Conservation (phyloP, 2,329 filamentous ascomycete species). For the Cytospora piceae region DNA sequence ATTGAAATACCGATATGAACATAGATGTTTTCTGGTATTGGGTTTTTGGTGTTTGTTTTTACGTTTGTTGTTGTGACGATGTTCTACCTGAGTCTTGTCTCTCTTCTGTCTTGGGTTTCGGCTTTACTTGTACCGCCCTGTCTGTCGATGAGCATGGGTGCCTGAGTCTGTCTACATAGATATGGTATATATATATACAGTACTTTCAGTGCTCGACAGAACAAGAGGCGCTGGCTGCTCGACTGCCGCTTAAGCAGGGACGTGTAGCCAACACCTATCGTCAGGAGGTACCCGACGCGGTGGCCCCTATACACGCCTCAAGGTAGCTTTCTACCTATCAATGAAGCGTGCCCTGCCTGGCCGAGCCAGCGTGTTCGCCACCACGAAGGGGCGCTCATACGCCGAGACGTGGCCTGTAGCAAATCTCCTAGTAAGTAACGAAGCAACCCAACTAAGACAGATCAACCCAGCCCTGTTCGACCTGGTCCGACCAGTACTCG, state of each 20-base stretch:
- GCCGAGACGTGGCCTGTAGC: background rate
- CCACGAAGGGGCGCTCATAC: background rate
- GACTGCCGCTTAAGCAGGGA: too few relatives aligned
- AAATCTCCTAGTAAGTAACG: too few relatives aligned
- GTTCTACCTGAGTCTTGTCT: background rate
- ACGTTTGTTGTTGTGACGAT: background rate
- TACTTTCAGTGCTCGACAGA: background rate
- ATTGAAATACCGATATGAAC: constrained; percentile 13
- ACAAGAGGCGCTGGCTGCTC: background rate
- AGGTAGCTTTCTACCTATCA: too few relatives aligned
- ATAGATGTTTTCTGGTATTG: background rate
- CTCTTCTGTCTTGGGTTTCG: too few relatives aligned
- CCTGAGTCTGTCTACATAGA: background rate
- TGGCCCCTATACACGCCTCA: too few relatives aligned
- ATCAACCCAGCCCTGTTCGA: background rate
- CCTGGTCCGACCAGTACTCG: constrained; percentile 35
- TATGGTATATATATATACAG: background rate
- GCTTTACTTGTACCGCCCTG: too few relatives aligned
- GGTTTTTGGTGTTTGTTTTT: background rate
- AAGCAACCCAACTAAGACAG: background rate
- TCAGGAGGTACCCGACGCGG: too few relatives aligned
- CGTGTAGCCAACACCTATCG: too few relatives aligned
- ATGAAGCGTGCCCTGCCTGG: too few relatives aligned
- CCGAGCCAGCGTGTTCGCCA: background rate
- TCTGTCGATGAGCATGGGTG: too few relatives aligned